Conservation (phyloP, 306 rosid species). For the Arachis hypogaea region DNA sequence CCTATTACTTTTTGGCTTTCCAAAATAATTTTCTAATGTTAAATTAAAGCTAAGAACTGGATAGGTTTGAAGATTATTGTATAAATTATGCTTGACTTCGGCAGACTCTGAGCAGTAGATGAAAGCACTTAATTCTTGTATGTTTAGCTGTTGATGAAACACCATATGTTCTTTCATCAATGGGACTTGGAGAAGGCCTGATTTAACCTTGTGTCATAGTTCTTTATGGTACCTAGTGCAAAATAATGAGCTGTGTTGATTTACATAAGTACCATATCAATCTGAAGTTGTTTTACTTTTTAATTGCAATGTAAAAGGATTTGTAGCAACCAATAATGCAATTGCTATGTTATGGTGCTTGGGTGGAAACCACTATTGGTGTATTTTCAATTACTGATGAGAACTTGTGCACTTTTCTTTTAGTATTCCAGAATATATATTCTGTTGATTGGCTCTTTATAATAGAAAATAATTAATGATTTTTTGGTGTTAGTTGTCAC, state of each 20-base stretch:
- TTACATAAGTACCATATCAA: too few relatives aligned
- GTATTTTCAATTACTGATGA: not conserved
- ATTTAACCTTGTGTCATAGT: too few relatives aligned
- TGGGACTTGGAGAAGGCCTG: too few relatives aligned
- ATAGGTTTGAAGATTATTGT: not conserved
- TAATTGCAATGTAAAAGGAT: slow-evolving; percentile 14
- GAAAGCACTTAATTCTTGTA: slow-evolving; percentile 2
- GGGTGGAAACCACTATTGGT: not conserved
- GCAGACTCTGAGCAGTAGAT: not conserved
- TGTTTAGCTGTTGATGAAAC: slow-evolving; percentile 10
- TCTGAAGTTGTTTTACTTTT: not conserved
- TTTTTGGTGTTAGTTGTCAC: too few relatives aligned
- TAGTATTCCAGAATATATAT: not conserved
- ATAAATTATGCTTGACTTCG: not conserved
- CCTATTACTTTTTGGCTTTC: not conserved
- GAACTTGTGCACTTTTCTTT: not conserved
- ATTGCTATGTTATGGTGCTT: slow-evolving; percentile 10
- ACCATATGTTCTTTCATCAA: too few relatives aligned
- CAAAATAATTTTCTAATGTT: not conserved
- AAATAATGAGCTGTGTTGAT: too few relatives aligned
- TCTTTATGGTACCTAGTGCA: too few relatives aligned
- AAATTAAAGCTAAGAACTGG: not conserved
- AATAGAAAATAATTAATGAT: not conserved
- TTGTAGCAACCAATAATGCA: not conserved
- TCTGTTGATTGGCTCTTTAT: not conserved